A percentile compares a stretch with the other conserved stretches of the same genome.
These are phyloP conservation scores for Symbiodinium natans DNA, from an alignment of 73 alveolate species.

Conservation along the genomic window DNA sequence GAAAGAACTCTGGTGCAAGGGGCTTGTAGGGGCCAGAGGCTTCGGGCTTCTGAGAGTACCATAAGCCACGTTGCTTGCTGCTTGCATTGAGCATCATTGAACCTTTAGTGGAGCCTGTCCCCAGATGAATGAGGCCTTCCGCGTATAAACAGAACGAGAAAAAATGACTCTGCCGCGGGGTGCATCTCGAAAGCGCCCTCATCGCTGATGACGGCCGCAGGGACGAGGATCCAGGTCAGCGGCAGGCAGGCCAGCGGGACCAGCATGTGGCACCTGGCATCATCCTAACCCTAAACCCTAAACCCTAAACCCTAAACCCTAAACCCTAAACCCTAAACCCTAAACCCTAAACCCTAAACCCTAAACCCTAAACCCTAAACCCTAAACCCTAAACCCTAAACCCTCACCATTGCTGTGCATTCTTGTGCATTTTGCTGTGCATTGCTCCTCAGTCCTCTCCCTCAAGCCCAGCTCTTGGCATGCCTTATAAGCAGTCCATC, in stretches of 20 bases:
- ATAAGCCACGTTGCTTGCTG: not conserved
- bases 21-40: not conserved
- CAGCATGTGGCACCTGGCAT: constrained; percentile 49
- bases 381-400: not conserved
- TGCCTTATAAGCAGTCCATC: too few species aligned
- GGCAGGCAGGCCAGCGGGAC: constrained; percentile 39
- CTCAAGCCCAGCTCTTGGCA: too few species aligned
- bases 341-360: too few species aligned
- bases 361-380: not conserved
- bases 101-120: not conserved
- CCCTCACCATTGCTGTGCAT: not conserved
- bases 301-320: not conserved
- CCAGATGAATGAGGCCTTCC: too few species aligned
- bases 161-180: too few species aligned
- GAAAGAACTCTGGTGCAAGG: too few species aligned
- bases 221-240: constrained; percentile 54
- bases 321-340: too few species aligned
- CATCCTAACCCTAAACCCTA: not conserved
- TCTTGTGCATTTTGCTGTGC: too few species aligned
- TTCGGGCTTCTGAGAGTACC: not conserved
- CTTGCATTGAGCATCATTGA: not conserved
- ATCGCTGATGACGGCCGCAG: constrained; percentile 35
- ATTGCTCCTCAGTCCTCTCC: too few species aligned
- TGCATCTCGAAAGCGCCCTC: constrained; percentile 40
- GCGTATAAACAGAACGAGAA: too few species aligned